Percentiles rank a stretch among this genome's conserved stretches.
Conservation (phyloP, 169 alveolate genomes). For the Besnoitia besnoiti region DNA sequence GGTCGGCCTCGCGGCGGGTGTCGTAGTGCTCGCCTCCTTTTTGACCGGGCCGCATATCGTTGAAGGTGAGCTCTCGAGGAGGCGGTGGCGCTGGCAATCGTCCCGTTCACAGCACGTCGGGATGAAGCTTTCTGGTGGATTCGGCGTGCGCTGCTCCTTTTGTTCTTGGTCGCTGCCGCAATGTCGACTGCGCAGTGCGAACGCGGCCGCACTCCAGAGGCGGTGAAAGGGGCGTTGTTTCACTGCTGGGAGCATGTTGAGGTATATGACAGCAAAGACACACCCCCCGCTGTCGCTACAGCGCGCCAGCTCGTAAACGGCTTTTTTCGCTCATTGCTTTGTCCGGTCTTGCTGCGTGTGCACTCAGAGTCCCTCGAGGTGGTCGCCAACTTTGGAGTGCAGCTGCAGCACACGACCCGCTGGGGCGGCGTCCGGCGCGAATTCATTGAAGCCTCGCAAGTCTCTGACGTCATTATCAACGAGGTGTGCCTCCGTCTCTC, state of each 20-base stretch:
- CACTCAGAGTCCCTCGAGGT: constrained; percentile 12
- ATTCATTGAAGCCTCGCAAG: constrained; percentile 22
- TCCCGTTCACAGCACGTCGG: too few species aligned
- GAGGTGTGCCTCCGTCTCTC: background rate
- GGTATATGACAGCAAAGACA: background rate
- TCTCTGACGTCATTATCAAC: constrained; percentile 16
- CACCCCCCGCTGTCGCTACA: background rate
- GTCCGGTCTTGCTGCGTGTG: too few species aligned
- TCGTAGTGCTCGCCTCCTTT: background rate
- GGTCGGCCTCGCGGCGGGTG: background rate
- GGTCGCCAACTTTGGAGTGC: constrained; percentile 29
- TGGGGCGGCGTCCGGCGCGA: constrained; percentile 33
- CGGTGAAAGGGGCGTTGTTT: background rate
- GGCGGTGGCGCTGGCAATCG: too few species aligned
- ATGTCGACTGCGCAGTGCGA: background rate
- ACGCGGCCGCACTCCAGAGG: background rate
- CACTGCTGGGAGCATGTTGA: background rate
- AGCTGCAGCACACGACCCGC: background rate
- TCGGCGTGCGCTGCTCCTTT: too few species aligned
- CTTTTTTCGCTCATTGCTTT: too few species aligned
- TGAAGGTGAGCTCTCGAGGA: background rate
- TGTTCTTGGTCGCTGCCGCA: too few species aligned
- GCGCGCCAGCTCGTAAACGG: background rate
- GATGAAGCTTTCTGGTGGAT: too few species aligned
- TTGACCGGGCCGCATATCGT: constrained; percentile 3